A percentile compares a stretch with the other conserved stretches of the same genome.
Conservation (phyloP, 2,329 filamentous ascomycete species). For the Colletotrichum cuscutae region DNA sequence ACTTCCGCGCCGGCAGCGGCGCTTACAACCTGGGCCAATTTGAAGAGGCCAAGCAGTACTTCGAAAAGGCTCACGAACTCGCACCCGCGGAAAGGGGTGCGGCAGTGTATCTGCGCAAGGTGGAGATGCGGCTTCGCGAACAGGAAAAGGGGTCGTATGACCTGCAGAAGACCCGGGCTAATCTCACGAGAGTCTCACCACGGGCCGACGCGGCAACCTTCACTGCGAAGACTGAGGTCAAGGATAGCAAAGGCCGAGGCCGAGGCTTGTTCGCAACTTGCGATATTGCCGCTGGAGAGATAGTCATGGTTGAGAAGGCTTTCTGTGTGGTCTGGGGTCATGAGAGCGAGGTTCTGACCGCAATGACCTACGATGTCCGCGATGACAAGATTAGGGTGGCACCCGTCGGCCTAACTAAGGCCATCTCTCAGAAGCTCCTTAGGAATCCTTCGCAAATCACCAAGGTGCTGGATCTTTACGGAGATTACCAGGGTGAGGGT, state of each 20-base stretch:
- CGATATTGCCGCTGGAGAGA: slow-evolving; percentile 44
- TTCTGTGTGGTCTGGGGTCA: slow-evolving; percentile 45
- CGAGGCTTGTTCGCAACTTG: slow-evolving; percentile 49
- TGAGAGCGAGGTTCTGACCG: slow-evolving; percentile 42
- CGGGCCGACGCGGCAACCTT: slow-evolving; percentile 45
- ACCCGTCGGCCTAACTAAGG: slow-evolving; percentile 44
- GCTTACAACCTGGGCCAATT: slow-evolving; percentile 43
- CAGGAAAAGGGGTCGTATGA: slow-evolving; percentile 37
- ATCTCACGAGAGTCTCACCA: slow-evolving; percentile 41
- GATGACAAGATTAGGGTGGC: slow-evolving; percentile 44
- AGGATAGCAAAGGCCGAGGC: slow-evolving; percentile 41
- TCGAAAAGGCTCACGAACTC: slow-evolving; percentile 39
- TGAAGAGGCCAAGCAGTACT: slow-evolving; percentile 38
- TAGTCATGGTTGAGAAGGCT: slow-evolving; percentile 50
- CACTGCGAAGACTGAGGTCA: slow-evolving; percentile 40
- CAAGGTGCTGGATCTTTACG: slow-evolving; percentile 38
- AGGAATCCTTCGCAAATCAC: slow-evolving; percentile 41
- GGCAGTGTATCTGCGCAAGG: slow-evolving; percentile 35
- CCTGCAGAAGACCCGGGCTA: slow-evolving; percentile 37
- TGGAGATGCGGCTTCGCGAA: slow-evolving; percentile 40
- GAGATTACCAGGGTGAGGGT: slow-evolving; percentile 42
- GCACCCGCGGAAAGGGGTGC: slow-evolving; percentile 39
- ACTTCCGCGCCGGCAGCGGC: slow-evolving; percentile 44
- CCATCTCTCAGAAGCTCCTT: slow-evolving; percentile 40
- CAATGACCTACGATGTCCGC: slow-evolving; percentile 45